Conservation (phyloP, 2,329 filamentous ascomycete species). For the Phialocephala subalpina region DNA sequence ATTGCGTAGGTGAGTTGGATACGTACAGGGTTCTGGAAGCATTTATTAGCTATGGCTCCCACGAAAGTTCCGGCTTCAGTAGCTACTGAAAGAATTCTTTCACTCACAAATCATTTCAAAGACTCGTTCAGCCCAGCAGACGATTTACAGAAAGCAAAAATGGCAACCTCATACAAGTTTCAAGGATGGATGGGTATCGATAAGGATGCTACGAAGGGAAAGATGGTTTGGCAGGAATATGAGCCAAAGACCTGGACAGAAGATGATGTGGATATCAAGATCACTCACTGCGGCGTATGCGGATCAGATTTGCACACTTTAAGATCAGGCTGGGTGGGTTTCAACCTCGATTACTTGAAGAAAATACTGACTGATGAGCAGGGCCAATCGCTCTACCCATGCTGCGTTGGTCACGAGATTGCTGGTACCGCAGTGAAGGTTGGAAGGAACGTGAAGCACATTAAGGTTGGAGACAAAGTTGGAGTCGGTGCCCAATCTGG, state of each 20-base stretch:
- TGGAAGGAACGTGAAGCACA: constrained; percentile 50
- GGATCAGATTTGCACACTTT: constrained; percentile 46
- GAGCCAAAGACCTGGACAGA: constrained; percentile 58
- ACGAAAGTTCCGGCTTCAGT: constrained; percentile 29
- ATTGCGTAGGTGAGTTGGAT: constrained; percentile 27
- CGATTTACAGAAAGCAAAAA: constrained; percentile 35
- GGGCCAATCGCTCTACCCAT: constrained; percentile 49
- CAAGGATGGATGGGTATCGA: constrained; percentile 49
- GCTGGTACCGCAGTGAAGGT: constrained; percentile 56
- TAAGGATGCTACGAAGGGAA: constrained; percentile 42
- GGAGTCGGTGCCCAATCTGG: constrained; percentile 60
- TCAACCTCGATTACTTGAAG: not conserved
- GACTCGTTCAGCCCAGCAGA: constrained; percentile 32
- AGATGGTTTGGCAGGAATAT: constrained; percentile 49
- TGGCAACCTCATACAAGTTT: constrained; percentile 45
- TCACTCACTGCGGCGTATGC: constrained; percentile 59
- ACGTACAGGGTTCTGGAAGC: constrained; percentile 12
- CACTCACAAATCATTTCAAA: constrained; percentile 39
- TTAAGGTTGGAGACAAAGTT: constrained; percentile 61
- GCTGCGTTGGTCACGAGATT: constrained; percentile 60
- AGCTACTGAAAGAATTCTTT: constrained; percentile 35
- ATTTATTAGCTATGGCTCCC: constrained; percentile 33
- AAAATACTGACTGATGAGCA: not conserved
- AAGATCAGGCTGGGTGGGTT: constrained; percentile 41
- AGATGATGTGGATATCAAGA: constrained; percentile 58